Percentiles rank a stretch among this genome's conserved stretches.
phyloP scores from a whole-genome alignment of 2,329 filamentous ascomycete species.

The Nigrospora sphaerica region DNA sequence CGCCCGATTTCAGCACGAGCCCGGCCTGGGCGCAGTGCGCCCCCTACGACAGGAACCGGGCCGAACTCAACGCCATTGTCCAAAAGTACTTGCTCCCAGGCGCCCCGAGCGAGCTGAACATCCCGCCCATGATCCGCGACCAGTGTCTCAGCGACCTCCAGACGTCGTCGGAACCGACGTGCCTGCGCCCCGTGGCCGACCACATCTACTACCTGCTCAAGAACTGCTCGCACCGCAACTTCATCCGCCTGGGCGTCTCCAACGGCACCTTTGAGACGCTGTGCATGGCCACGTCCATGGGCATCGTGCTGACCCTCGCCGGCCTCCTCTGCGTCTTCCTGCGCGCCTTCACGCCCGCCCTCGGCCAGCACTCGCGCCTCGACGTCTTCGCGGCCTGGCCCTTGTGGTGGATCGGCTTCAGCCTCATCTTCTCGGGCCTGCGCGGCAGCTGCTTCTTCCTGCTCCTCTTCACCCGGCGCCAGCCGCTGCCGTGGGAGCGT shows the following conservation, averaged over 20 bases:
- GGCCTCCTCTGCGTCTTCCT: conserved; percentile 33
- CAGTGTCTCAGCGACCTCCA: conserved; percentile 28
- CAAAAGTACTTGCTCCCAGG: conserved; percentile 31
- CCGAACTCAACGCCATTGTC: conserved; percentile 31
- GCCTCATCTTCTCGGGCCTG: conserved; percentile 34
- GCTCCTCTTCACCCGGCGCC: conserved; percentile 35
- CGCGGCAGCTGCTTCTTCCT: conserved; percentile 40
- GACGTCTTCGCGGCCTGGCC: conserved; percentile 35
- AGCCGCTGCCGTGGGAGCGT: conserved; percentile 39
- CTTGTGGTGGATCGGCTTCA: conserved; percentile 36
- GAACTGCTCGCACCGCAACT: conserved; percentile 41
- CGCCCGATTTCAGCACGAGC: conserved; percentile 16
- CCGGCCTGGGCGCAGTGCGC: conserved; percentile 11
- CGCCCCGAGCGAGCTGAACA: conserved; percentile 39
- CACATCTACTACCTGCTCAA: conserved; percentile 38
- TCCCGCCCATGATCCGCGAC: conserved; percentile 32
- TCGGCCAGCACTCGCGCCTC: conserved; percentile 31
- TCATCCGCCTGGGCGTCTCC: conserved; percentile 46
- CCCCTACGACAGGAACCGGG: conserved; percentile 4
- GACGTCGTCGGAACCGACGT: conserved; percentile 26
- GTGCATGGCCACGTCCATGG: conserved; percentile 36
- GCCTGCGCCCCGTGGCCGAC: conserved; percentile 35
- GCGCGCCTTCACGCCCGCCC: conserved; percentile 28
- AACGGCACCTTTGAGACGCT: conserved; percentile 43
- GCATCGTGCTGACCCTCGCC: conserved; percentile 29